phyloP scores from a whole-genome alignment of 2,329 filamentous ascomycete species.

The Plenodomus lindquistii region DNA sequence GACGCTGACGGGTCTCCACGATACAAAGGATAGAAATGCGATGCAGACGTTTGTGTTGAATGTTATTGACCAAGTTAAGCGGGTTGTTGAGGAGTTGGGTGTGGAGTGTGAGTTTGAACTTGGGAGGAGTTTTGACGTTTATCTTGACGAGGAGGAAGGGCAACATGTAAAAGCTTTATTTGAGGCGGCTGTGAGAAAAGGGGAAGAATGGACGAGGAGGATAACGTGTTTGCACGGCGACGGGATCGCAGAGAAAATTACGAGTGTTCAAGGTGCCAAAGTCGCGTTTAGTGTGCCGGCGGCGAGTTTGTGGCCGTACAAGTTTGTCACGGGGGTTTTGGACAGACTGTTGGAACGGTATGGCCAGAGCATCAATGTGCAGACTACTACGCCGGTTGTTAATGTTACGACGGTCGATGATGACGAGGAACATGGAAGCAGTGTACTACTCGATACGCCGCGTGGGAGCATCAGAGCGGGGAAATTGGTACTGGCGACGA shows the following conservation, averaged over 20 bases:
- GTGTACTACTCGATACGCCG: constrained; percentile 19
- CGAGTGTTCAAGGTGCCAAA: constrained; percentile 22
- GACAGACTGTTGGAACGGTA: constrained; percentile 14
- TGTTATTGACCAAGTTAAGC: constrained; percentile 14
- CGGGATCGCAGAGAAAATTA: constrained; percentile 14
- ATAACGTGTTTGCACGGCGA: constrained; percentile 14
- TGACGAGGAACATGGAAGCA: too few relatives aligned
- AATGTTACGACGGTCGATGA: too few relatives aligned
- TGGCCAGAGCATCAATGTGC: constrained; percentile 3
- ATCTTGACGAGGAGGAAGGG: constrained; percentile 9
- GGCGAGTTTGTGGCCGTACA: constrained; percentile 32
- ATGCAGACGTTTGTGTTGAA: constrained; percentile 19
- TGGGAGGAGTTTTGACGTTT: constrained; percentile 25
- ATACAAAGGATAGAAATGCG: constrained; percentile 5
- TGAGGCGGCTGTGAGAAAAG: constrained; percentile 7
- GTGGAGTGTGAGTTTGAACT: constrained; percentile 33
- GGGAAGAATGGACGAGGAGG: constrained; percentile 20
- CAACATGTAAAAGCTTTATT: constrained; percentile 9
- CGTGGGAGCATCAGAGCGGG: constrained; percentile 20
- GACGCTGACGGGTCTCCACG: constrained; percentile 26
- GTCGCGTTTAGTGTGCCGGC: constrained; percentile 21
- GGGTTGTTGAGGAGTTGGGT: constrained; percentile 14
- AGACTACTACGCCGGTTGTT: not conserved
- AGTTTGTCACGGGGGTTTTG: constrained; percentile 30
- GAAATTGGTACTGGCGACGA: constrained; percentile 34